phyloP scores from a whole-genome alignment of 768 basidiomycete species.

The Kwoniella dendrophila region DNA sequence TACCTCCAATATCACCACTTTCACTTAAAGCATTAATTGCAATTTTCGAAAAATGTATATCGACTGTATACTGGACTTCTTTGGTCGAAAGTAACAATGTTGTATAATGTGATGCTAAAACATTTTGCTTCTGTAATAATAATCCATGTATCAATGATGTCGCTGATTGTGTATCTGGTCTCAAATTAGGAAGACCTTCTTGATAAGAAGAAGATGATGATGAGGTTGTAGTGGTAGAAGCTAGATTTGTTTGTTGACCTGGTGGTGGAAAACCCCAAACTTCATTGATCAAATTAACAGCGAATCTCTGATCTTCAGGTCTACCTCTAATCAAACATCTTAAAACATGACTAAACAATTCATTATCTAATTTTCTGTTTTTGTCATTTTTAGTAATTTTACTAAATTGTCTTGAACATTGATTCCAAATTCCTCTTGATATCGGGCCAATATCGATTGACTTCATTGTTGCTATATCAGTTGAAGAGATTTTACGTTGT shows the following conservation, averaged over 20 bases:
- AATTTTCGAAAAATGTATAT: conserved; percentile 26
- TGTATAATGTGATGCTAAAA: conserved; percentile 37
- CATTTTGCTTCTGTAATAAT: conserved; percentile 15
- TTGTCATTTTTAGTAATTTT: neutral
- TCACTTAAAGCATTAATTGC: conserved; percentile 32
- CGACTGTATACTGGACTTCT: conserved; percentile 14
- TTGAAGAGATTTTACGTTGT: neutral
- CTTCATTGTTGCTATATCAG: neutral
- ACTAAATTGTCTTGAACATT: conserved; percentile 23
- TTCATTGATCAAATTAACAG: conserved; percentile 4
- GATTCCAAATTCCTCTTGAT: conserved; percentile 32
- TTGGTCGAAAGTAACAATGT: conserved; percentile 28
- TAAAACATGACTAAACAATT: conserved; percentile 6
- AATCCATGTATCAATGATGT: conserved; percentile 38
- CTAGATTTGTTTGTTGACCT: conserved; percentile 6
- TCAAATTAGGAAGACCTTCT: conserved; percentile 15
- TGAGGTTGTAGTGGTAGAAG: too few species aligned
- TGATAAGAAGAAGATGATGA: neutral
- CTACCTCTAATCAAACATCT: conserved; percentile 17
- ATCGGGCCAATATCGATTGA: conserved; percentile 16
- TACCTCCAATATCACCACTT: conserved; percentile 29
- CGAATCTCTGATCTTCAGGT: conserved; percentile 18
- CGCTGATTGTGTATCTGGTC: conserved; percentile 32
- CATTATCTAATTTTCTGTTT: conserved; percentile 16
- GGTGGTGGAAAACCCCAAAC: conserved; percentile 23